Conservation (phyloP, 805 yeast genomes). For the Pichia exigua region DNA sequence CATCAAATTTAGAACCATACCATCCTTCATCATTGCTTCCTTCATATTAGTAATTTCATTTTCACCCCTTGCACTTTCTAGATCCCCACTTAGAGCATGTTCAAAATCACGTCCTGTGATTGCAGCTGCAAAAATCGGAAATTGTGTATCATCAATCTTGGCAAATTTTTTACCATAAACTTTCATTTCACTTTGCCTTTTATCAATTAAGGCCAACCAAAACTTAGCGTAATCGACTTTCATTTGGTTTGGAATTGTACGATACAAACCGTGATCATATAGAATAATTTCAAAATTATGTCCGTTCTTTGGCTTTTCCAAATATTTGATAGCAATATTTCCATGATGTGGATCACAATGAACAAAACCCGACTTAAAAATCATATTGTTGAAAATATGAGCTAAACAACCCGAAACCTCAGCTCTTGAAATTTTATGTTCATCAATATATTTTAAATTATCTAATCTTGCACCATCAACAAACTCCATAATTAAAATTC, state of each 20-base stretch:
- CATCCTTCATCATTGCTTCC: constrained; percentile 48
- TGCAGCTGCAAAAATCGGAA: constrained; percentile 84
- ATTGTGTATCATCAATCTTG: constrained; percentile 65
- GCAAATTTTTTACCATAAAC: constrained; percentile 73
- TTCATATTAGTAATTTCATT: constrained; percentile 68
- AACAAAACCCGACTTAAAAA: constrained; percentile 83
- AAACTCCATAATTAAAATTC: constrained; percentile 84
- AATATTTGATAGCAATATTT: constrained; percentile 71
- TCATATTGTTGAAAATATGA: constrained; percentile 90
- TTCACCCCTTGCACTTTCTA: constrained; percentile 43
- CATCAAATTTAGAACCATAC: constrained; percentile 71
- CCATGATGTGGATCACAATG: constrained; percentile 99
- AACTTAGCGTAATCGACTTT: constrained; percentile 81
- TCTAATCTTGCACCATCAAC: constrained; percentile 79
- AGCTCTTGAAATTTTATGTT: constrained; percentile 58
- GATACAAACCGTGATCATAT: constrained; percentile 91
- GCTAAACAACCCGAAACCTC: constrained; percentile 81
- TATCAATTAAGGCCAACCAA: constrained; percentile 83
- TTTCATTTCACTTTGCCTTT: constrained; percentile 58
- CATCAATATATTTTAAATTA: constrained; percentile 55
- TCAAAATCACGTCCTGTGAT: constrained; percentile 89
- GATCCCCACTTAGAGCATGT: constrained; percentile 60
- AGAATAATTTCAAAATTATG: constrained; percentile 87
- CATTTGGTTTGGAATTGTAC: constrained; percentile 71
- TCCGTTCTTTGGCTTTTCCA: constrained; percentile 23